A percentile compares a stretch with the other conserved stretches of the same genome.
These are phyloP conservation scores for Fusarium sp. DNA, from an alignment of 2,329 filamentous ascomycete genomes.

Conservation along the genomic window DNA sequence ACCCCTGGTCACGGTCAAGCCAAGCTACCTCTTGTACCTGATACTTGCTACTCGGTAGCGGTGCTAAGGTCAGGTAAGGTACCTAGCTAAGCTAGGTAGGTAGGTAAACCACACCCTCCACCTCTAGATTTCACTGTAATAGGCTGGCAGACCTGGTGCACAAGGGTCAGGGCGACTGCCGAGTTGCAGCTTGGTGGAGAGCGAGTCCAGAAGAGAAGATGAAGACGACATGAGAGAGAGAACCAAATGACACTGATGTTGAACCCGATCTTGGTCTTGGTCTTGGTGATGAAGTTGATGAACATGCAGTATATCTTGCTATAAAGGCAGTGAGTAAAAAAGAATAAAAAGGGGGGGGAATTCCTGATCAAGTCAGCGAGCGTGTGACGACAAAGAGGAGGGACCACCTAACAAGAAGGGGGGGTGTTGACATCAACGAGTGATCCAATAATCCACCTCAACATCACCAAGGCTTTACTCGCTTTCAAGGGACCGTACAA, in stretches of 20 bases:
- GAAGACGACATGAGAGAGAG: constrained; percentile 13
- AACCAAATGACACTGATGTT: constrained; percentile 19
- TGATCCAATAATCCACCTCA: constrained; percentile 10
- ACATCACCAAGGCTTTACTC: constrained; percentile 4
- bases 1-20: constrained; percentile 34
- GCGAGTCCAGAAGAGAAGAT: constrained; percentile 8
- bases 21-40: constrained; percentile 27
- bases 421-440: constrained; percentile 18
- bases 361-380: background rate
- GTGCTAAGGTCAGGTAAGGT: background rate
- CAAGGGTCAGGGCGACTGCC: constrained; percentile 44
- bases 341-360: background rate
- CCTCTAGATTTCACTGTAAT: constrained; percentile 22
- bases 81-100: background rate
- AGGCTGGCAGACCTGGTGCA: constrained; percentile 26
- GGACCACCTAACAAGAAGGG: background rate
- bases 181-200: constrained; percentile 36
- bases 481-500: constrained; percentile 8
- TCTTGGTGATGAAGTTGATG: background rate
- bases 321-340: background rate
- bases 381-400: constrained; percentile 11
- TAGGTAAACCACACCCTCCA: constrained; percentile 4
- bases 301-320: background rate
- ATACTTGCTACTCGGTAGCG: constrained; percentile 20
- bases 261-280: constrained; percentile 9